Evolutionary conservation across 768 basidiomycete species (phyloP), one percentile per base, ranked within the genome.

Genomic region (Trametopsis cervina): DNA sequence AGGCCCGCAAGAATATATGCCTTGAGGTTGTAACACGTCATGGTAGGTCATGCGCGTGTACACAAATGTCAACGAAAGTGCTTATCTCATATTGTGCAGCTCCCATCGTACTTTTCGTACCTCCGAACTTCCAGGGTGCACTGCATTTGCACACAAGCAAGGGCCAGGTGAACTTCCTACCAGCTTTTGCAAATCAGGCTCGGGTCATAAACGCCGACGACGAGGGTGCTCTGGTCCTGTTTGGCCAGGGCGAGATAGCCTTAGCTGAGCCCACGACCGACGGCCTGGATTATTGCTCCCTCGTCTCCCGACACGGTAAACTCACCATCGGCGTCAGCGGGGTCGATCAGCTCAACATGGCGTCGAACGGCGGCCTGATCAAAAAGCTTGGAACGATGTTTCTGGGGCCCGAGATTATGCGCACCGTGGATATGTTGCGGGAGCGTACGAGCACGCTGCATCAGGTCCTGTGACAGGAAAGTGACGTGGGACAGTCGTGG

Each of bases 1-100:
- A 54, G 26, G 39, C 25, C 17, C 39, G 50, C 42, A 54, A 54
- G 37, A 44, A 54, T 33, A 47, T 54, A 17, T 54, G 49, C 41
- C 45, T 54, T 4, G 45, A 54, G 27, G 18, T 54, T 13, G n/a
- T 15, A 20, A 54, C 44, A n/a, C 20, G 39, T 5, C 41, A 54
- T 27, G 42, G 53, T 44, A 40, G 13, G 53, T 36, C 17, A 15
- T 23, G 6, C 36, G 36, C 23, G 12, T n/a, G n/a, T n/a, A n/a
- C n/a, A n/a, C n/a, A n/a, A n/a, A n/a, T n/a, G n/a, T n/a, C n/a
- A n/a, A n/a, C n/a, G n/a, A n/a, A n/a, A n/a, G n/a, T n/a, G n/a
- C n/a, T n/a, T n/a, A 4, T 4, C 45, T 26, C 37, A 36, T 21
- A 6, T 24, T 4, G 22, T 37, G 39, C 41, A 53, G 52, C 44